A percentile compares a stretch with the other conserved stretches of the same genome.
Evolutionary conservation across 1,284 basidiomycete genomes (phyloP).

Genomic region (Boletellus dicymbophilus): DNA sequence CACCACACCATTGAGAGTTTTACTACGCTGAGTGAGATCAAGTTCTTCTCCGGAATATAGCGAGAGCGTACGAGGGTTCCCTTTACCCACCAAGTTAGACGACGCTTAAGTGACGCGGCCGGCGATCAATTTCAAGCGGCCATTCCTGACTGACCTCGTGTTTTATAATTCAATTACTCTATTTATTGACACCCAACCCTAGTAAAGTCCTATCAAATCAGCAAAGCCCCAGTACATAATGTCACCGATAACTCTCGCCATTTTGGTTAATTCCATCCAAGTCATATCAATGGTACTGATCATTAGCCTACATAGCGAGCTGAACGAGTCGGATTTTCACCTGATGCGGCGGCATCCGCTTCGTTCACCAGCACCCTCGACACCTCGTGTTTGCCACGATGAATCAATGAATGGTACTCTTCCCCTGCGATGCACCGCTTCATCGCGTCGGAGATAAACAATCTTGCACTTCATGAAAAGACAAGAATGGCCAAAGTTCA

Average conservation of each 20-base stretch:
- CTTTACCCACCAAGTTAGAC: constrained; percentile 16
- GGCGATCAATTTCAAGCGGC: constrained; percentile 17
- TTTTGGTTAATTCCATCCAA: constrained; percentile 7
- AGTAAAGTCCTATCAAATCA: constrained; percentile 15
- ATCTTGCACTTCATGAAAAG: constrained; percentile 17
- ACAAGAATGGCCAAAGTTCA: constrained; percentile 17
- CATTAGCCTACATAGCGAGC: constrained; percentile 12
- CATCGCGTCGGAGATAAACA: constrained; percentile 33
- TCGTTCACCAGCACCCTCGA: constrained; percentile 16
- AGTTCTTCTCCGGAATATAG: background rate
- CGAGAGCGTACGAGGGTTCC: constrained; percentile 4
- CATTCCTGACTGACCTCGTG: constrained; percentile 19
- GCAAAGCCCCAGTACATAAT: constrained; percentile 8
- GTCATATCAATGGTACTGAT: constrained; percentile 7
- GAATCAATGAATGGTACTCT: constrained; percentile 21
- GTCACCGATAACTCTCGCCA: background rate
- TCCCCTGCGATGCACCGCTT: constrained; percentile 30
- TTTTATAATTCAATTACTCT: constrained; percentile 10
- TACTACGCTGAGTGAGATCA: constrained; percentile 4
- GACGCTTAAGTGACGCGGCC: constrained; percentile 21
- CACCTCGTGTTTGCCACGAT: constrained; percentile 36
- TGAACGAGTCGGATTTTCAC: constrained; percentile 12
- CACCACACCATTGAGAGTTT: constrained; percentile 18
- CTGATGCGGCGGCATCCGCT: constrained; percentile 14
- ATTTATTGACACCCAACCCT: constrained; percentile 16